These are phyloP conservation scores for Biancaea sappan DNA, from an alignment of 306 rosid species.

Conservation along the genomic window DNA sequence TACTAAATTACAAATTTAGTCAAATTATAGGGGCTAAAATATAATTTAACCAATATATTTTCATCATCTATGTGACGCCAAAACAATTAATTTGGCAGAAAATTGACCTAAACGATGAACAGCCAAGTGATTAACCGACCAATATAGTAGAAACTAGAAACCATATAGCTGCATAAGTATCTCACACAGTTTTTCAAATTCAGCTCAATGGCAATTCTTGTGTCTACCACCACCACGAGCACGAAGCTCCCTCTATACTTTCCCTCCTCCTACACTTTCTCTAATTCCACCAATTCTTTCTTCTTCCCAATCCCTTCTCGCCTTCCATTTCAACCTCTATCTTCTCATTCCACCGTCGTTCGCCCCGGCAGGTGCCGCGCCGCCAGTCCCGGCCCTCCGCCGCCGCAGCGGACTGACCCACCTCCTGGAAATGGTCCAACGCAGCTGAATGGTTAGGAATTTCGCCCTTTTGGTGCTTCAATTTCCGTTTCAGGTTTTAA, in stretches of 20 bases:
- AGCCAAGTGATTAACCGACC: too few species aligned
- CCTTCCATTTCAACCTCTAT: slow-evolving; percentile 32
- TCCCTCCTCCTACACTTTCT: neutral
- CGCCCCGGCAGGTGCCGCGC: slow-evolving; percentile 48
- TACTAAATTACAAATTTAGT: too few species aligned
- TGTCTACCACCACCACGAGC: slow-evolving; percentile 22
- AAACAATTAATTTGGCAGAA: too few species aligned
- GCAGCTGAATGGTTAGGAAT: slow-evolving; percentile 35
- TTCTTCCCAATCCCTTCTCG: slow-evolving; percentile 36
- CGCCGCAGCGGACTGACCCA: slow-evolving; percentile 42
- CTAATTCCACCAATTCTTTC: slow-evolving; percentile 9
- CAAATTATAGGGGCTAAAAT: too few species aligned
- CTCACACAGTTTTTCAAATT: too few species aligned
- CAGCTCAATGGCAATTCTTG: slow-evolving; percentile 50
- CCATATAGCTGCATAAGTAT: too few species aligned
- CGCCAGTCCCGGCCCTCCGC: slow-evolving; percentile 51
- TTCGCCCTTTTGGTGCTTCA: neutral
- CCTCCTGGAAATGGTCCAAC: slow-evolving; percentile 35
- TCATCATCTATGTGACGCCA: too few species aligned
- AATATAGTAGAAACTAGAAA: too few species aligned
- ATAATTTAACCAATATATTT: too few species aligned
- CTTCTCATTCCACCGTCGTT: slow-evolving; percentile 23
- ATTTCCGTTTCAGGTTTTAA: neutral
- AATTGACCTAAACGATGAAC: too few species aligned
- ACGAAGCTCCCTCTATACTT: slow-evolving; percentile 19